phyloP scores from a whole-genome alignment of 23 red algal species.

The Cyanidiococcus yangmingshanensis region DNA sequence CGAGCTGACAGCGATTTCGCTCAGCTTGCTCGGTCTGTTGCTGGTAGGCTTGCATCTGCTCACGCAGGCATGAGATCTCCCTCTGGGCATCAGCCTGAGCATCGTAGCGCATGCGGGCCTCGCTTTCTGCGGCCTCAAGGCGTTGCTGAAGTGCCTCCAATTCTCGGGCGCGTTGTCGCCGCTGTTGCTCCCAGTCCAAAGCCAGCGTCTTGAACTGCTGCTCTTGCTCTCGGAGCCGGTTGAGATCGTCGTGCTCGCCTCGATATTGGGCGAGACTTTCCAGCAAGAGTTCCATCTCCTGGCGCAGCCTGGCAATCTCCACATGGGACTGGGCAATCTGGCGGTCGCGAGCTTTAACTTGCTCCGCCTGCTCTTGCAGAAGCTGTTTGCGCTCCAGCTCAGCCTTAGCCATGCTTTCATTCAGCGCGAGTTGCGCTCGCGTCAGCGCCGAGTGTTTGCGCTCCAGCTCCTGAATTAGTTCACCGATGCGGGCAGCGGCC shows the following conservation, averaged over 20 bases:
- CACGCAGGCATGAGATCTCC: neutral
- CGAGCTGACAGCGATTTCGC: neutral
- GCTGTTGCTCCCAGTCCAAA: slow-evolving; percentile 1
- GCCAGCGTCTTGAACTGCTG: neutral
- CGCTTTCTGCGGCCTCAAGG: slow-evolving; percentile 8
- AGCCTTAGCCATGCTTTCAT: neutral
- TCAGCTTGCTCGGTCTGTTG: neutral
- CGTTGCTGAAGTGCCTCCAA: neutral
- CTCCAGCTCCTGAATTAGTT: slow-evolving; percentile 8
- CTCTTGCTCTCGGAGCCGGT: neutral
- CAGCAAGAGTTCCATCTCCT: neutral
- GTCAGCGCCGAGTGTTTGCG: slow-evolving; percentile 17
- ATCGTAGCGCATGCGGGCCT: slow-evolving; percentile 9
- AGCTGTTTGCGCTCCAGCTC: slow-evolving; percentile 10
- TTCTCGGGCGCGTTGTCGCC: neutral
- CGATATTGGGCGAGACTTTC: neutral
- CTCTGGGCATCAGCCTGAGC: slow-evolving; percentile 11
- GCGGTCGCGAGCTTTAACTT: neutral
- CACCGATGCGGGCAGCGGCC: neutral
- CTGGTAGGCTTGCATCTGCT: neutral
- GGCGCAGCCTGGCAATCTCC: neutral
- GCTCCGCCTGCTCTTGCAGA: neutral
- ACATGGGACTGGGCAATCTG: neutral
- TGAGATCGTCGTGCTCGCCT: neutral
- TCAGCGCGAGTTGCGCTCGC: neutral